These are phyloP conservation scores for Moesziomyces antarcticus DNA, from an alignment of 1,284 basidiomycete species.

Conservation along the genomic window DNA sequence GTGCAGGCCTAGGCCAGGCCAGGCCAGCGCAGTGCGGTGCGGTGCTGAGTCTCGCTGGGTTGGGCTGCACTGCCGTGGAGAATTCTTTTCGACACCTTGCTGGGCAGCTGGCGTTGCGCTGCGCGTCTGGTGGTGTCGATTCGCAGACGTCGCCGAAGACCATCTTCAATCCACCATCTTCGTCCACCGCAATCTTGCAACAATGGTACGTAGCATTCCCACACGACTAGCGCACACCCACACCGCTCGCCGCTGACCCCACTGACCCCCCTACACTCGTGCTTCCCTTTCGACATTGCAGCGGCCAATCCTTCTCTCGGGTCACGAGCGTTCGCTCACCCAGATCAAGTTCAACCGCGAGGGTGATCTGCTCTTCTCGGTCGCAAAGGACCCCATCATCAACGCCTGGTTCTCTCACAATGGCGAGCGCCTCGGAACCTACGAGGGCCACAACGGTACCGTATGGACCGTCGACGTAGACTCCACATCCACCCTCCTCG, in stretches of 20 bases:
- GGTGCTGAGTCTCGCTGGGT: not conserved
- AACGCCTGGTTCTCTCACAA: constrained; percentile 99
- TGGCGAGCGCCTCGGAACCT: constrained; percentile 95
- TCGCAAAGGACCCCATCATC: constrained; percentile 93
- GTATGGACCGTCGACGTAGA: constrained; percentile 98
- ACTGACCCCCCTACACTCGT: not conserved
- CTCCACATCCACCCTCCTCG: constrained; percentile 83
- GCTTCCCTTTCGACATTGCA: constrained; percentile 6
- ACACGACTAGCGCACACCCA: not conserved
- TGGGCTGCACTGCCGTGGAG: not conserved
- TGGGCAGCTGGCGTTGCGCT: not conserved
- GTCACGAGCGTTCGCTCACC: constrained; percentile 97
- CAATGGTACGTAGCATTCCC: not conserved
- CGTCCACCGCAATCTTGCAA: not conserved
- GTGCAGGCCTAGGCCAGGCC: too few species aligned
- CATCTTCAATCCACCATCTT: not conserved
- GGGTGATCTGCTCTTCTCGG: constrained; percentile 94
- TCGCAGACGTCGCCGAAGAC: not conserved
- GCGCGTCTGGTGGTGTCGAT: not conserved
- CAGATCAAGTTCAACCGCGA: constrained; percentile 81
- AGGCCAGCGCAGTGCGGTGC: too few species aligned
- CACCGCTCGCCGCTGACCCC: constrained; percentile 9
- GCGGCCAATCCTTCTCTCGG: constrained; percentile 71
- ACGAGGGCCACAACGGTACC: constrained; percentile 93
- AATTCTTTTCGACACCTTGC: not conserved